Evolutionary conservation across 2,329 filamentous ascomycete genomes (phyloP).

Genomic region (Alternaria triticimaculans): DNA sequence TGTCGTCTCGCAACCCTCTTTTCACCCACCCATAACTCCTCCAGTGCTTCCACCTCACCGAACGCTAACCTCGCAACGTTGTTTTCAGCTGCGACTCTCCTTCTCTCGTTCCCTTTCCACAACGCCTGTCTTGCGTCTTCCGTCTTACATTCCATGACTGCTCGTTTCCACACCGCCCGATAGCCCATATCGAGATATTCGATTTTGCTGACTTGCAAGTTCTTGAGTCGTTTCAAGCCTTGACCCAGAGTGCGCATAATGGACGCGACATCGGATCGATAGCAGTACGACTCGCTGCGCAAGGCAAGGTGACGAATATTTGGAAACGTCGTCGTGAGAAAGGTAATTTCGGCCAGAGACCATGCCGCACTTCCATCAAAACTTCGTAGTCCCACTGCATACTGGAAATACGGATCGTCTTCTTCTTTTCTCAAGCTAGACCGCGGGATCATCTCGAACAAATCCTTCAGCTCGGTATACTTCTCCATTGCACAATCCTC

Average conservation of each 20-base stretch:
- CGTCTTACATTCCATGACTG: conserved; percentile 15
- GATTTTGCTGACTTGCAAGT: conserved; percentile 16
- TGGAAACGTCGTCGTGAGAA: conserved; percentile 14
- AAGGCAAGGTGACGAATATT: conserved; percentile 12
- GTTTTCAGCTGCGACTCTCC: conserved; percentile 24
- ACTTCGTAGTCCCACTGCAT: conserved; percentile 1
- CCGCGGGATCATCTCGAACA: neutral
- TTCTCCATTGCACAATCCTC: conserved; percentile 19
- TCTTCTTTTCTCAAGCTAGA: neutral
- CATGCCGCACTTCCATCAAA: conserved; percentile 23
- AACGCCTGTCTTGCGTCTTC: conserved; percentile 10
- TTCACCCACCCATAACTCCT: conserved; percentile 23
- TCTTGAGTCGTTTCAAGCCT: conserved; percentile 9
- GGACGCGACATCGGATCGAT: conserved; percentile 14
- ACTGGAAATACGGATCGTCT: neutral
- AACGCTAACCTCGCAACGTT: conserved; percentile 19
- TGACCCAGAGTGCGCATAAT: conserved; percentile 13
- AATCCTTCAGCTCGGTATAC: conserved; percentile 16
- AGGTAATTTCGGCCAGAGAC: conserved; percentile 15
- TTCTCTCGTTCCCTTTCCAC: conserved; percentile 19
- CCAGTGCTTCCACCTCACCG: conserved; percentile 5
- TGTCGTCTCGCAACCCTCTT: conserved; percentile 20
- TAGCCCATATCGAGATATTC: conserved; percentile 23
- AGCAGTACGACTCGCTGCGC: conserved; percentile 23
- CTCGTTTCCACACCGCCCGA: conserved; percentile 21